A percentile compares a stretch with the other conserved stretches of the same genome.
Conservation (phyloP, 1,284 basidiomycete species). For the Rhodotorula sp. region DNA sequence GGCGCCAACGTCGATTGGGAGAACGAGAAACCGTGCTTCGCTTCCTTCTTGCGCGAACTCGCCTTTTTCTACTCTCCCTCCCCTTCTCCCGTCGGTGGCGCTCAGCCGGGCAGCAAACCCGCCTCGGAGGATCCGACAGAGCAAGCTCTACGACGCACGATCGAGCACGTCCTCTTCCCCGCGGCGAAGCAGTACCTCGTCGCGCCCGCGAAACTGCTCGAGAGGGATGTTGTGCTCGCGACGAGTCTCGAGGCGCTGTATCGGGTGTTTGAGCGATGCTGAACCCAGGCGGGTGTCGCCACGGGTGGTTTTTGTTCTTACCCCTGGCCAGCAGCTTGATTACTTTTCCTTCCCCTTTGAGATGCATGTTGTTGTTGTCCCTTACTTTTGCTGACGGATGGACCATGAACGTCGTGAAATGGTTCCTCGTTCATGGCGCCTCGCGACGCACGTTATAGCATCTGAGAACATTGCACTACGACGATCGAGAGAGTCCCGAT, state of each 20-base stretch:
- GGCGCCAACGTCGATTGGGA: conserved; percentile 76
- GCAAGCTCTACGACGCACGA: conserved; percentile 67
- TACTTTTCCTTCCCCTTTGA: background rate
- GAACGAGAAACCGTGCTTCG: conserved; percentile 80
- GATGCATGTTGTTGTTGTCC: background rate
- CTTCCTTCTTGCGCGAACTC: conserved; percentile 78
- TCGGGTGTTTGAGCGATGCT: conserved; percentile 59
- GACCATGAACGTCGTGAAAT: too few relatives aligned
- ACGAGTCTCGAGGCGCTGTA: conserved; percentile 85
- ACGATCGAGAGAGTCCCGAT: background rate
- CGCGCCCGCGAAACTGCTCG: conserved; percentile 66
- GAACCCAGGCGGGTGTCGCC: background rate
- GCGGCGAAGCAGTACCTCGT: conserved; percentile 70
- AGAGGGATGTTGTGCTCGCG: conserved; percentile 74
- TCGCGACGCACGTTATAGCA: too few relatives aligned
- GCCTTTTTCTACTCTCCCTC: conserved; percentile 84
- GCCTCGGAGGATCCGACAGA: conserved; percentile 6
- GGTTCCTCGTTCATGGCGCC: too few relatives aligned
- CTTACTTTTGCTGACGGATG: too few relatives aligned
- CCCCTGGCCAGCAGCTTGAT: too few relatives aligned
- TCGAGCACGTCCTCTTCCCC: conserved; percentile 83
- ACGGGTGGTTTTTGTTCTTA: conserved; percentile 2
- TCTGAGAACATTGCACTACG: background rate
- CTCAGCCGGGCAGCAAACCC: background rate
- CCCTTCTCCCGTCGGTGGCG: conserved; percentile 46